Evolutionary conservation across 306 rosid species (phyloP), one percentile per base, ranked within the genome.

Genomic region (Potentilla sterilis): DNA sequence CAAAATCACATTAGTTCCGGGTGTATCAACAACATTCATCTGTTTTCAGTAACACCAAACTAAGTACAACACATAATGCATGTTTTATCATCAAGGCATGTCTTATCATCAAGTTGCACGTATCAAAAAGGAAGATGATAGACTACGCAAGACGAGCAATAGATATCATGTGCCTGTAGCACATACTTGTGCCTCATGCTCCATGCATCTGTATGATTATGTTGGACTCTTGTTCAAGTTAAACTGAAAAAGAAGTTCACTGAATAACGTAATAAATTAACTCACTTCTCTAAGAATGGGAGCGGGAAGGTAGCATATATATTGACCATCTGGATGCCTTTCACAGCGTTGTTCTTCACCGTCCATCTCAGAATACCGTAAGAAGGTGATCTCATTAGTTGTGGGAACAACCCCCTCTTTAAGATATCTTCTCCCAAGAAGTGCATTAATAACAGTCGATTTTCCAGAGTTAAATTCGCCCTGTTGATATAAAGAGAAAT

Each of bases 381-480:
- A 85, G 86, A 95, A 95, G 46, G 95, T 95, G 79, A 95, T 95
- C 87, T 95, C 99, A 73, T 92, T 95, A 57, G 99, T 95, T 14
- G 99, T 95, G 69, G 99, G 99, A 85, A 95, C 90, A 84, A 95
- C 97, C 79, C 98, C 98, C 49, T 95, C 97, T 77, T 90, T 87
- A 61, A 95, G 95, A 84, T 95, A 90, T 89, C 86, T 86, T 79
- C 90, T 85, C 75, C 98, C 98, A 74, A 95, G 99, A 83, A 95
- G 91, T 12, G 99, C 99, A 87, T 95, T 95, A 67, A 95, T 90
- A 85, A 95, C 97, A 63, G 93, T 89, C 76, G 99, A 95, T 81
- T 95, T 95, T 54, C 99, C 99, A 71, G 97, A 95, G 88, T 95
- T 95, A 87, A 95, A 95, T 79, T 95, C 97, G 69, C 99, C 99